Evolutionary conservation across 495 filamentous ascomycete genomes (phyloP).

Genomic region (Daldinia caldariorum): DNA sequence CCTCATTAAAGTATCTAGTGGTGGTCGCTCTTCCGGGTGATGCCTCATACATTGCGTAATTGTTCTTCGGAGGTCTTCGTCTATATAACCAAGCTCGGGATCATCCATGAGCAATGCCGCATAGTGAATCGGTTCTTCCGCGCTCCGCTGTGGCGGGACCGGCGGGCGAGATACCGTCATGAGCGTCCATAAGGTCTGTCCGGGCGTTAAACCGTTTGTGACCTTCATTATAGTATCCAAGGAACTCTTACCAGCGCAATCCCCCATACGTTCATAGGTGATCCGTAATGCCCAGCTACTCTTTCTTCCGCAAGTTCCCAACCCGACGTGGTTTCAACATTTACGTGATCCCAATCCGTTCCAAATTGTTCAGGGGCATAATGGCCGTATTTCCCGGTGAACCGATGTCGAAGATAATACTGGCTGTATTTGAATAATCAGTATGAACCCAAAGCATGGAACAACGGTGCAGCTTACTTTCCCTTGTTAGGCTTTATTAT

Average conservation of each 20-base stretch:
- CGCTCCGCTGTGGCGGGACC: neutral
- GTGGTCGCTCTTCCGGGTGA: slow-evolving; percentile 19
- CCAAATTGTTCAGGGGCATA: slow-evolving; percentile 42
- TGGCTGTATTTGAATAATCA: slow-evolving; percentile 3
- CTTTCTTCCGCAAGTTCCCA: slow-evolving; percentile 20
- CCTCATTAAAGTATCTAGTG: neutral
- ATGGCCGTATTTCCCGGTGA: slow-evolving; percentile 15
- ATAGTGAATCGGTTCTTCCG: slow-evolving; percentile 9
- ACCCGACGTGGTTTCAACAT: neutral
- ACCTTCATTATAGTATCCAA: neutral
- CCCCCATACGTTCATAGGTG: slow-evolving; percentile 33
- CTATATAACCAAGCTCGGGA: neutral
- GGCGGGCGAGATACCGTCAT: slow-evolving; percentile 21
- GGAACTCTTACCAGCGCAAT: slow-evolving; percentile 28
- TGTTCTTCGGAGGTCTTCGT: slow-evolving; percentile 16
- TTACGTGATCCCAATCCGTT: slow-evolving; percentile 32
- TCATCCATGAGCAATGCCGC: slow-evolving; percentile 16
- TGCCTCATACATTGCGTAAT: slow-evolving; percentile 32
- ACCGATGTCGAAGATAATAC: slow-evolving; percentile 18
- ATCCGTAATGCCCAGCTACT: slow-evolving; percentile 34
- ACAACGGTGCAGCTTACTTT: slow-evolving; percentile 14
- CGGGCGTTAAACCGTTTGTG: neutral
- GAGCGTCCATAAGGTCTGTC: slow-evolving; percentile 35
- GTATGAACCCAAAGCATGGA: neutral
- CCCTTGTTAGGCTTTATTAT: slow-evolving; percentile 30